phyloP scores from a whole-genome alignment of 1,284 basidiomycete genomes.

The Ustilago hordei region DNA sequence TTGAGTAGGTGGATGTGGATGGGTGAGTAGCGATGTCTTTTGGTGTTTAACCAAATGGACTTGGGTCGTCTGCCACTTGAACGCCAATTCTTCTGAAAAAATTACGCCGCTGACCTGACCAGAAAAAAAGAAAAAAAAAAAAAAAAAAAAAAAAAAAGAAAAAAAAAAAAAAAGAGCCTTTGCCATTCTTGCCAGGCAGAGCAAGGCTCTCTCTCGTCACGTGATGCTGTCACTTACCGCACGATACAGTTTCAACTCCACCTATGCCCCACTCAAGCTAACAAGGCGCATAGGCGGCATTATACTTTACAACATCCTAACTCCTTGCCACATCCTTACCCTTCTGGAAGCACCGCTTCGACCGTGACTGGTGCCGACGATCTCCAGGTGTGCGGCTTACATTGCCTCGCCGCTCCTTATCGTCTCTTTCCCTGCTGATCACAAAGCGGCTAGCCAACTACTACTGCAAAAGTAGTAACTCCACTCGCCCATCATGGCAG shows the following conservation, averaged over 20 bases:
- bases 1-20: neutral
- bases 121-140: neutral
- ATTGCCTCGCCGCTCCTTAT: neutral
- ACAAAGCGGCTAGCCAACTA: neutral
- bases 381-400: neutral
- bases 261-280: conserved; percentile 8
- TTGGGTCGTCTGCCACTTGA: conserved; percentile 28
- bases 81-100: conserved; percentile 18
- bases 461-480: neutral
- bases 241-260: conserved; percentile 25
- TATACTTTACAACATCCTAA: neutral
- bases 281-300: neutral
- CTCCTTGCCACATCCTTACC: no score
- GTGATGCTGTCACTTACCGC: conserved; percentile 40
- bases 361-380: neutral
- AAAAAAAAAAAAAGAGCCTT: neutral
- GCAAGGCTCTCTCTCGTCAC: conserved; percentile 16
- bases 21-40: no score
- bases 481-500: conserved; percentile 26
- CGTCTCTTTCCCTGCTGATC: neutral
- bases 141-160: neutral
- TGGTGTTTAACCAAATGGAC: neutral
- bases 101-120: neutral
- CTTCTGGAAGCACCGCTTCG: neutral
- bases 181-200: neutral